These are phyloP conservation scores for Kwoniella bestiolae DNA, from an alignment of 768 basidiomycete species.

Conservation along the genomic window DNA sequence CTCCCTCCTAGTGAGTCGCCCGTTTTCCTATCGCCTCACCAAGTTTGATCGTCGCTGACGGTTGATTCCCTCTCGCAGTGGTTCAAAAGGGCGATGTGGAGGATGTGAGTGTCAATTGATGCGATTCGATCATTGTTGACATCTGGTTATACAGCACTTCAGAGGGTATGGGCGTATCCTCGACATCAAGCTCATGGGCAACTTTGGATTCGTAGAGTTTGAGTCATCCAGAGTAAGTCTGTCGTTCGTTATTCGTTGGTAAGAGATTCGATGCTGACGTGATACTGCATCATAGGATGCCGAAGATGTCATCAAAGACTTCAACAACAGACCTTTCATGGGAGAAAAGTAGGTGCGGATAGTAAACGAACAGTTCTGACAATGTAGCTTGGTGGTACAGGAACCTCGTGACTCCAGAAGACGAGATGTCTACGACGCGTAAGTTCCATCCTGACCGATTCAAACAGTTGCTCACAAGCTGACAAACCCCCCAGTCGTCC, in stretches of 20 bases:
- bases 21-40: too few relatives aligned
- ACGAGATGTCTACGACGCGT: constrained; percentile 71
- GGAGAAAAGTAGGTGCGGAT: constrained; percentile 69
- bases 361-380: background rate
- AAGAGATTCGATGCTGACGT: background rate
- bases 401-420: constrained; percentile 88
- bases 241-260: background rate
- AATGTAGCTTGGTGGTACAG: constrained; percentile 77
- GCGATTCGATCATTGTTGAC: background rate
- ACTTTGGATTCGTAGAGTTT: constrained; percentile 97
- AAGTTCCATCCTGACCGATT: constrained; percentile 38
- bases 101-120: constrained; percentile 42
- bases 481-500: constrained; percentile 19
- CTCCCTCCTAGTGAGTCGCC: constrained; percentile 50
- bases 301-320: constrained; percentile 84
- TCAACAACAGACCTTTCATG: constrained; percentile 88
- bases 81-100: constrained; percentile 55
- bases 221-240: constrained; percentile 74
- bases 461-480: constrained; percentile 21
- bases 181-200: constrained; percentile 94
- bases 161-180: constrained; percentile 77
- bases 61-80: constrained; percentile 22
- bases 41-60: background rate
- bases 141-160: constrained; percentile 63
- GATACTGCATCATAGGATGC: constrained; percentile 77